These are phyloP conservation scores for Pseudofabraea citricarpa DNA, from an alignment of 2,329 filamentous ascomycete species.

Conservation along the genomic window DNA sequence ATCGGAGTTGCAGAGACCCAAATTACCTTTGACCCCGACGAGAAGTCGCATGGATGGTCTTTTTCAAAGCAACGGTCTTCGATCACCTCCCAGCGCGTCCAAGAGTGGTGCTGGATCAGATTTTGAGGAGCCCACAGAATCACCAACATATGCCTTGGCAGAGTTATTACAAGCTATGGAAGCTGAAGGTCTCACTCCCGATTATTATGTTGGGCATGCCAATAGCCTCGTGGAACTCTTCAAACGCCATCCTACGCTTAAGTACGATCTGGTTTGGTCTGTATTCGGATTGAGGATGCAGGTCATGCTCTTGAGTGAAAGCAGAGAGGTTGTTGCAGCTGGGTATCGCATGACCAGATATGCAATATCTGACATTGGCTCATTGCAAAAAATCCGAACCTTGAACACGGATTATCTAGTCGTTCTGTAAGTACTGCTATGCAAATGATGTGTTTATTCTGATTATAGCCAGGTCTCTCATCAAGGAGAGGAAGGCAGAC, in stretches of 20 bases:
- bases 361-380: constrained; percentile 86
- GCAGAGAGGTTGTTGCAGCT: constrained; percentile 89
- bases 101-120: constrained; percentile 55
- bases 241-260: constrained; percentile 85
- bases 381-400: constrained; percentile 79
- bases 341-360: constrained; percentile 92
- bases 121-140: constrained; percentile 68
- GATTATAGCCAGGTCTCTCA: constrained; percentile 57
- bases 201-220: constrained; percentile 91
- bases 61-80: constrained; percentile 41
- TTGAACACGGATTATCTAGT: constrained; percentile 92
- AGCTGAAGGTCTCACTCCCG: constrained; percentile 77
- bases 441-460: constrained; percentile 6
- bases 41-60: constrained; percentile 44
- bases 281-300: constrained; percentile 93
- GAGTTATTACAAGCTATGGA: constrained; percentile 90
- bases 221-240: constrained; percentile 96
- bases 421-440: constrained; percentile 51
- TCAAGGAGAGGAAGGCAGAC: constrained; percentile 95
- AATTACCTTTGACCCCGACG: constrained; percentile 39
- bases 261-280: constrained; percentile 95
- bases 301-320: constrained; percentile 92
- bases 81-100: constrained; percentile 53
- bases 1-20: constrained; percentile 51
- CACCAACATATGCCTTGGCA: constrained; percentile 83